These are phyloP conservation scores for Cryptosporidium canis DNA, from an alignment of 169 alveolate genomes.

Conservation along the genomic window DNA sequence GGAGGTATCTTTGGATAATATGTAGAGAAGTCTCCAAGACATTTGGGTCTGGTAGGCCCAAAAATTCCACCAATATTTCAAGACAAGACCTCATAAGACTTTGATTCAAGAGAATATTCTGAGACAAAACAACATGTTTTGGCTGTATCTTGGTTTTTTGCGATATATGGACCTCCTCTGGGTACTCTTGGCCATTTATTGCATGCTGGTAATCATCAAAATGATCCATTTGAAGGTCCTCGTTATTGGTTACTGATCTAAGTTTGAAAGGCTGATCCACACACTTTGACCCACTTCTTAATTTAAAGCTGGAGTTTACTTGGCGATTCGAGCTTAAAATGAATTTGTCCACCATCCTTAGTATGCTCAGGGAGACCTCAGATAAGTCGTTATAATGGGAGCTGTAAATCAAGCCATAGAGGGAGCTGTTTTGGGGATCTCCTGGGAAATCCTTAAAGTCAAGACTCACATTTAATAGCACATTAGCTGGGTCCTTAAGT, in stretches of 20 bases:
- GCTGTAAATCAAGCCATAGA: background rate
- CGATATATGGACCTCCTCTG: background rate
- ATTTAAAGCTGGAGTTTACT: background rate
- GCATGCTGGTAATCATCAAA: background rate
- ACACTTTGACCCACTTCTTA: background rate
- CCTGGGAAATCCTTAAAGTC: background rate
- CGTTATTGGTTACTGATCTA: background rate
- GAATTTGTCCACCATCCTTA: slow-evolving; percentile 12
- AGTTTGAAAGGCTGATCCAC: background rate
- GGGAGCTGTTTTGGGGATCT: background rate
- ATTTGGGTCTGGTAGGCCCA: slow-evolving; percentile 35
- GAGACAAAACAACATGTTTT: slow-evolving; percentile 1
- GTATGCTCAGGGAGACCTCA: background rate
- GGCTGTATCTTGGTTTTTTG: background rate
- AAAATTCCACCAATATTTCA: background rate
- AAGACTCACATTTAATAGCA: background rate
- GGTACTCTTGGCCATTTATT: background rate
- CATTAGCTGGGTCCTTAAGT: slow-evolving; percentile 6
- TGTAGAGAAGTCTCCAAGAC: slow-evolving; percentile 19
- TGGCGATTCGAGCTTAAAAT: background rate
- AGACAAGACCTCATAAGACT: slow-evolving; percentile 11
- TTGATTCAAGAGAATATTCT: background rate
- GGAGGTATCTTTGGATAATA: slow-evolving; percentile 30
- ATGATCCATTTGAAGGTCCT: background rate
- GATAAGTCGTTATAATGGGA: slow-evolving; percentile 29